Evolutionary conservation across 2,329 filamentous ascomycete genomes (phyloP), one percentile per base, ranked within the genome.

Genomic region (Talaromyces rugulosus): DNA sequence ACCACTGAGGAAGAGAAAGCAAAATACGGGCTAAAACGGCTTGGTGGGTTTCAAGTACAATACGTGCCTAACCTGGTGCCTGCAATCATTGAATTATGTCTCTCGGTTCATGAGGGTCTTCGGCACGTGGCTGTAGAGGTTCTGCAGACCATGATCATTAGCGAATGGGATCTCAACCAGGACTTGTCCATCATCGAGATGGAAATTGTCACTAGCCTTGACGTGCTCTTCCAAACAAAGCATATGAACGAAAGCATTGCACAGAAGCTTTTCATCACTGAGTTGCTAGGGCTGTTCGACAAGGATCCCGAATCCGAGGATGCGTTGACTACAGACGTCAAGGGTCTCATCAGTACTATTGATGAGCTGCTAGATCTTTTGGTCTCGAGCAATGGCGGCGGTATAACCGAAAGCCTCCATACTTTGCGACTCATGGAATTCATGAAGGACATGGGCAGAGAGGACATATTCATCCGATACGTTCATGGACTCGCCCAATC

Each of bases 11-110:
- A 98, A 63, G 93, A 97, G 72, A 85, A 86, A 66, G 81, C 83
- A 61, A 85, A 89, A 30, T 98, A 93, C 70, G 89, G 89, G 0
- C 79, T 98, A 60, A 82, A 86, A 59, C 93, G 89, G 74, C 89
- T 98, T 82, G 96, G 95, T 62, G 95, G 95, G 1, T 99, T 97
- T 71, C 95, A 99, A 77, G 95, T 99, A 23, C 95, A 98, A 77
- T 99, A 98, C 74, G 95, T 99, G 33, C 95, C 96, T 5, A 88
- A 90, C 12, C 83, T 99, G 5, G 92, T 99, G 7, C 89, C 90
- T 0, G 92, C 93, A 0, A 95, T 98, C 57, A 90, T 98, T 28
- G 92, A 96, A 75, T 84, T 99, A 9, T 99, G 95, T 72, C 82
- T 99, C 61, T 98, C 94, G 71, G 92, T 98, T 4, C 95, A 99